Evolutionary conservation across 2,329 filamentous ascomycete species (phyloP).

Genomic region (Xylariaceae sp.): DNA sequence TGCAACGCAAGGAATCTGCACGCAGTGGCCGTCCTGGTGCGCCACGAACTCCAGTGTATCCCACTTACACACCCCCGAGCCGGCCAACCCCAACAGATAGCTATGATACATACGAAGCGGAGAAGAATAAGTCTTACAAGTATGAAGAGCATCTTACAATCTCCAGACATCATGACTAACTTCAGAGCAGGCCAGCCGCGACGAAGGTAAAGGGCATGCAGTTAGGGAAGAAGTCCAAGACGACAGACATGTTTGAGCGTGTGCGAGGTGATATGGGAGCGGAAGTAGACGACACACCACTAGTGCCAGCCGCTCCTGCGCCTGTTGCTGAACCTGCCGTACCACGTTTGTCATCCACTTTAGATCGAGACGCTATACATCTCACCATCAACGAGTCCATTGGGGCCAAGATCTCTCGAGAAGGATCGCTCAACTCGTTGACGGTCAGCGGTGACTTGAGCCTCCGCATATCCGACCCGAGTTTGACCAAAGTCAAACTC

Average conservation of each 20-base stretch:
- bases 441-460: conserved; percentile 92
- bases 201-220: conserved; percentile 98
- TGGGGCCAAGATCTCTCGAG: conserved; percentile 84
- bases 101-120: conserved; percentile 93
- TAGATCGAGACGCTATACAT: conserved; percentile 85
- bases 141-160: conserved; percentile 54
- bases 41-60: conserved; percentile 82
- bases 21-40: conserved; percentile 71
- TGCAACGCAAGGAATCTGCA: conserved; percentile 96
- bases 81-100: conserved; percentile 78
- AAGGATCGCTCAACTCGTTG: conserved; percentile 85
- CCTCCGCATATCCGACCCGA: conserved; percentile 85
- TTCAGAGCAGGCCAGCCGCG: conserved; percentile 59
- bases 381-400: conserved; percentile 90
- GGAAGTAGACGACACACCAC: conserved; percentile 78
- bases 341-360: conserved; percentile 68
- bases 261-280: conserved; percentile 91
- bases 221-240: conserved; percentile 97
- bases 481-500: conserved; percentile 91
- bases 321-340: conserved; percentile 59
- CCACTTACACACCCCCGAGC: conserved; percentile 83
- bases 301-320: conserved; percentile 63
- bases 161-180: conserved; percentile 36
- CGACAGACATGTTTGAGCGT: conserved; percentile 95
- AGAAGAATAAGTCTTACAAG: conserved; percentile 94